These are phyloP conservation scores for Neurospora africana DNA, from an alignment of 495 filamentous ascomycete species.

Conservation along the genomic window DNA sequence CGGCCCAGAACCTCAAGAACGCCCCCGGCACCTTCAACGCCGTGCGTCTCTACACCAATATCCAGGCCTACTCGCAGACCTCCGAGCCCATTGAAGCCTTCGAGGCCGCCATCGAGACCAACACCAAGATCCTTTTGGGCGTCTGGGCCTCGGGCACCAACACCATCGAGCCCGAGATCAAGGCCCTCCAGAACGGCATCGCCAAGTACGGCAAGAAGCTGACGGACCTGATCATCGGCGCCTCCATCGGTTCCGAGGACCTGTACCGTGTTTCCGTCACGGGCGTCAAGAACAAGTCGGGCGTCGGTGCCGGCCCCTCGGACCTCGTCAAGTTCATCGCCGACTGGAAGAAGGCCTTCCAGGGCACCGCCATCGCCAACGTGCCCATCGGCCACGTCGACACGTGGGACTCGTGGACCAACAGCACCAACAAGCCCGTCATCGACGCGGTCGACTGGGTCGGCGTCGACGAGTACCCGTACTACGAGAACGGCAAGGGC, in stretches of 20 bases:
- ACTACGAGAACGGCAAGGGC: constrained; percentile 37
- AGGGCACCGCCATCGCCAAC: constrained; percentile 17
- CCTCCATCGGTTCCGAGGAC: constrained; percentile 44
- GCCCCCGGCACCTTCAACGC: constrained; percentile 38
- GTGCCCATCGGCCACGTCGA: constrained; percentile 42
- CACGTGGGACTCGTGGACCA: constrained; percentile 39
- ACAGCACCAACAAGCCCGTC: constrained; percentile 36
- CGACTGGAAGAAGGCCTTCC: constrained; percentile 32
- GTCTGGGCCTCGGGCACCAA: constrained; percentile 40
- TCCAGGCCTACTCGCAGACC: constrained; percentile 38
- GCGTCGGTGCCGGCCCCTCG: constrained; percentile 31
- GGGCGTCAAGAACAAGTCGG: constrained; percentile 31
- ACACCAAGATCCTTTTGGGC: constrained; percentile 40
- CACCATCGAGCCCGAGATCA: constrained; percentile 39
- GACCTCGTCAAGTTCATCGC: constrained; percentile 37
- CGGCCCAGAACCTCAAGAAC: constrained; percentile 29
- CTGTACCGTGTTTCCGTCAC: constrained; percentile 39
- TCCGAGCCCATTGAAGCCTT: constrained; percentile 39
- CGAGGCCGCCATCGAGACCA: constrained; percentile 41
- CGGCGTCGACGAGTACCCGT: constrained; percentile 42
- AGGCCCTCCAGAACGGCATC: constrained; percentile 35
- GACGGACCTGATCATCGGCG: constrained; percentile 39
- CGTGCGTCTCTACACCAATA: constrained; percentile 41
- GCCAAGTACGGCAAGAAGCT: constrained; percentile 29
- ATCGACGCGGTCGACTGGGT: constrained; percentile 39